phyloP scores from a whole-genome alignment of 2,329 filamentous ascomycete species.

The Aschersonia sp. region DNA sequence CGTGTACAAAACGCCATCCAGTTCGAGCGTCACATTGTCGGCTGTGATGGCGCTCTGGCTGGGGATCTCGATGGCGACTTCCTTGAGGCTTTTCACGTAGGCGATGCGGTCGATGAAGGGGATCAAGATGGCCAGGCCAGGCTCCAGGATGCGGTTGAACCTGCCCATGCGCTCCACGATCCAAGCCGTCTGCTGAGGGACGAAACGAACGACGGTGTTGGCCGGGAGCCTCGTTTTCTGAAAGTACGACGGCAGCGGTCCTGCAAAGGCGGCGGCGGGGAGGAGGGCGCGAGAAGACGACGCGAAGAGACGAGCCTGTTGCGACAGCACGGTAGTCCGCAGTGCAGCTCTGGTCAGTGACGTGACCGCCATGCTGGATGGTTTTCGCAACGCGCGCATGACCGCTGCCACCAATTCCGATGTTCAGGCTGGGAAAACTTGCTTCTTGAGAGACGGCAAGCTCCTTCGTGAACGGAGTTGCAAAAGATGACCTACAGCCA shows the following conservation, averaged over 20 bases:
- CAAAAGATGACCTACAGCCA: too few relatives aligned
- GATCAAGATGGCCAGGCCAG: conserved; percentile 75
- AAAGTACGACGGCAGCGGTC: conserved; percentile 58
- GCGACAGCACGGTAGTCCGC: conserved; percentile 4
- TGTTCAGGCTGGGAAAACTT: too few relatives aligned
- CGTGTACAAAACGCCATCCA: conserved; percentile 92
- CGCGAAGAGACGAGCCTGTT: conserved; percentile 12
- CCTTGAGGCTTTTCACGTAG: conserved; percentile 96
- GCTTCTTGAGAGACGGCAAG: too few relatives aligned
- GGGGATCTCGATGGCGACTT: conserved; percentile 90
- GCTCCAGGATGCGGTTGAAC: conserved; percentile 85
- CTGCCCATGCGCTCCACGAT: conserved; percentile 99
- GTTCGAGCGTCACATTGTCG: conserved; percentile 92
- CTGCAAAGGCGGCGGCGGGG: conserved; percentile 15
- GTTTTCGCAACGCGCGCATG: background rate
- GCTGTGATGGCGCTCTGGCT: conserved; percentile 96
- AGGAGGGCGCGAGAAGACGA: conserved; percentile 17
- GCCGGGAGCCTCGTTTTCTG: conserved; percentile 62
- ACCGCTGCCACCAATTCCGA: background rate
- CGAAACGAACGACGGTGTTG: conserved; percentile 91
- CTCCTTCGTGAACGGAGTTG: too few relatives aligned
- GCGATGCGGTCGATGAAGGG: conserved; percentile 92
- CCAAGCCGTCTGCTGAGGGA: conserved; percentile 99
- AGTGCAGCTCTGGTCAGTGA: conserved; percentile 4
- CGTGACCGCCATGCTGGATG: conserved; percentile 2